These are phyloP conservation scores for Mucor lusitanicus DNA, from an alignment of 371 early-diverging fungal species.

Conservation along the genomic window DNA sequence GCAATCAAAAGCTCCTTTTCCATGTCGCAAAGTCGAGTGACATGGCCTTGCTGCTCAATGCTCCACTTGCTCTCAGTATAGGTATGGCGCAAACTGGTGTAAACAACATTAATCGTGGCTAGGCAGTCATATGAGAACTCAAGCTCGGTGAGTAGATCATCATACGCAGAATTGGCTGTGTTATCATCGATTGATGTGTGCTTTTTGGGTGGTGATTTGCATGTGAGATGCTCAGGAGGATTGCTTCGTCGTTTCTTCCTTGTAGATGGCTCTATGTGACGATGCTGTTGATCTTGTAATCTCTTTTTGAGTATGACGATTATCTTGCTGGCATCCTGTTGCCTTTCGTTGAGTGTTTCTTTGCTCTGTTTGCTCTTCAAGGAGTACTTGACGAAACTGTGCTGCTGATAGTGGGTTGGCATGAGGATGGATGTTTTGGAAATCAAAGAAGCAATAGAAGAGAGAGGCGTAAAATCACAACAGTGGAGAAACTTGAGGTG, in stretches of 20 bases:
- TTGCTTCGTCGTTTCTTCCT: not conserved
- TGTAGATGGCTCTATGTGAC: not conserved
- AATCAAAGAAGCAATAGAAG: not conserved
- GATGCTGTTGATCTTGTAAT: not conserved
- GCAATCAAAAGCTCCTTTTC: conserved; percentile 47
- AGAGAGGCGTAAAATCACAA: not conserved
- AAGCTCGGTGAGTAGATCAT: conserved; percentile 18
- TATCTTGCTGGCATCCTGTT: not conserved
- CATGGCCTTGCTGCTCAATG: conserved; percentile 21
- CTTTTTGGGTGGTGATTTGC: not conserved
- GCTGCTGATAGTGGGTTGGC: not conserved
- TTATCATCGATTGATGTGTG: not conserved
- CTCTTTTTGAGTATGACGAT: not conserved
- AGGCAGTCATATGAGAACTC: conserved; percentile 40
- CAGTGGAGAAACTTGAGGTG: not conserved
- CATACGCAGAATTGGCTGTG: not conserved
- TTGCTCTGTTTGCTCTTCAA: not conserved
- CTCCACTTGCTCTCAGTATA: conserved; percentile 30
- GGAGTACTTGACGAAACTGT: not conserved
- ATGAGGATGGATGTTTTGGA: not conserved
- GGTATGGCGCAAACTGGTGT: conserved; percentile 36
- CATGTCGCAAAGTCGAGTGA: conserved; percentile 34
- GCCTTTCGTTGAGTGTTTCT: no score
- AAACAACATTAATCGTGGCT: conserved; percentile 40
- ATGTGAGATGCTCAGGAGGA: not conserved